Percentiles rank a stretch among this genome's conserved stretches.
Evolutionary conservation across 495 filamentous ascomycete species (phyloP).

Genomic region (Penicillium steckii): DNA sequence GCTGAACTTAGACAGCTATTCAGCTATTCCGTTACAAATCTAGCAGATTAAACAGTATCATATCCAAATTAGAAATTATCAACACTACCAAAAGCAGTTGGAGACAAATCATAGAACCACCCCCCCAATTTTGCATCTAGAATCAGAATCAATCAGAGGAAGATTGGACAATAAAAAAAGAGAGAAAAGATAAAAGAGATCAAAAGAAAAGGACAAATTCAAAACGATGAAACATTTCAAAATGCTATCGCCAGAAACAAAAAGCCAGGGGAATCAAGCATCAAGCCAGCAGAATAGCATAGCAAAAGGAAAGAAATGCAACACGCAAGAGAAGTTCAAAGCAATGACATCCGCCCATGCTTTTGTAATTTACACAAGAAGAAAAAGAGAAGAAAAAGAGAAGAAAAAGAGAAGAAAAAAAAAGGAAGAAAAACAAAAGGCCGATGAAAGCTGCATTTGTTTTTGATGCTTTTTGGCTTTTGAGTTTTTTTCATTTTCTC

Average conservation of each 20-base stretch:
- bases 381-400: slow-evolving; percentile 2
- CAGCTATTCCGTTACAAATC: too few relatives aligned
- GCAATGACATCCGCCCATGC: slow-evolving; percentile 38
- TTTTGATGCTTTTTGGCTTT: slow-evolving; percentile 4
- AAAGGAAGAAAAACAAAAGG: slow-evolving; percentile 11
- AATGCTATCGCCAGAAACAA: slow-evolving; percentile 14
- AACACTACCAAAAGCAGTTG: slow-evolving; percentile 12
- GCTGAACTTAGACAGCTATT: not conserved
- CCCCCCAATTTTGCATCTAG: slow-evolving; percentile 31
- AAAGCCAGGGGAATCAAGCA: slow-evolving; percentile 17
- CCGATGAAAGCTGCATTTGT: slow-evolving; percentile 10
- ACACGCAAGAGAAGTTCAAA: slow-evolving; percentile 22
- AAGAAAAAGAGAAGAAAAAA: slow-evolving; percentile 1
- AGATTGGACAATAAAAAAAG: not conserved
- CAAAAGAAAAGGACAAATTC: slow-evolving; percentile 4
- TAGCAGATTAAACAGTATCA: not conserved
- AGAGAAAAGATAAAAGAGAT: slow-evolving; percentile 3
- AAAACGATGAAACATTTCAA: slow-evolving; percentile 1
- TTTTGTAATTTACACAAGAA: slow-evolving; percentile 46
- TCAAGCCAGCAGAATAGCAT: slow-evolving; percentile 17
- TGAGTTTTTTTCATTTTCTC: not conserved
- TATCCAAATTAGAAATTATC: slow-evolving; percentile 19
- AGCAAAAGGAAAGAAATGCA: slow-evolving; percentile 20
- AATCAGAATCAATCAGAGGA: not conserved
- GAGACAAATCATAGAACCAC: slow-evolving; percentile 16